These are phyloP conservation scores for Trichoderma sp. DNA, from an alignment of 2,329 filamentous ascomycete genomes.

Conservation along the genomic window DNA sequence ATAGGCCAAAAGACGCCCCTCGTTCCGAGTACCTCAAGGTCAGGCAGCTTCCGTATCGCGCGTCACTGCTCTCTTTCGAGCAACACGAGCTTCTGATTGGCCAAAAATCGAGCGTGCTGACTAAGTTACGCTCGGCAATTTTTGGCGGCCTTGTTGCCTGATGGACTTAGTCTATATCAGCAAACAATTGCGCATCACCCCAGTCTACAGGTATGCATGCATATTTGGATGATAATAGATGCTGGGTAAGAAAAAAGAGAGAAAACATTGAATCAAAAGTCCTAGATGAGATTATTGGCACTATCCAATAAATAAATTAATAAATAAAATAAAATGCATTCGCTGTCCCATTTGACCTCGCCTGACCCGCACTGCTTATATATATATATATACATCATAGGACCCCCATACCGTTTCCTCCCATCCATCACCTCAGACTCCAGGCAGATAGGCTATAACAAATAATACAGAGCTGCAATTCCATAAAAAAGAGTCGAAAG, in stretches of 20 bases:
- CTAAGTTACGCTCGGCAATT: not conserved
- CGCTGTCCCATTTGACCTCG: not conserved
- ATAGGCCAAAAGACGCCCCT: slow-evolving; percentile 9
- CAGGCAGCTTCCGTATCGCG: slow-evolving; percentile 49
- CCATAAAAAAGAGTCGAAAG: not conserved
- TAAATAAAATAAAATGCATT: not conserved
- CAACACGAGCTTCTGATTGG: slow-evolving; percentile 9
- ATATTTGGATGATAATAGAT: not conserved
- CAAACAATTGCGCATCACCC: not conserved
- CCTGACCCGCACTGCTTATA: not conserved
- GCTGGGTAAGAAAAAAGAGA: not conserved
- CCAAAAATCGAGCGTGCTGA: not conserved
- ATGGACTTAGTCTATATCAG: not conserved
- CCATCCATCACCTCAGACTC: not conserved
- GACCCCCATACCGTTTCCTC: not conserved
- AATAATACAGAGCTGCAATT: not conserved
- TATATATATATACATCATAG: not conserved
- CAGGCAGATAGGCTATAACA: not conserved
- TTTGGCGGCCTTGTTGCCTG: slow-evolving; percentile 12
- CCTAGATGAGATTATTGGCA: not conserved
- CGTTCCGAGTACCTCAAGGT: slow-evolving; percentile 28
- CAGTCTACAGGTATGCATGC: too few relatives aligned
- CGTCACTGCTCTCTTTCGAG: slow-evolving; percentile 36
- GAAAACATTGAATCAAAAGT: not conserved
- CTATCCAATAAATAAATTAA: not conserved